Percentiles rank a stretch among this genome's conserved stretches.
Evolutionary conservation across 73 alveolate species (phyloP).

Genomic region (Paramecium bursaria): DNA sequence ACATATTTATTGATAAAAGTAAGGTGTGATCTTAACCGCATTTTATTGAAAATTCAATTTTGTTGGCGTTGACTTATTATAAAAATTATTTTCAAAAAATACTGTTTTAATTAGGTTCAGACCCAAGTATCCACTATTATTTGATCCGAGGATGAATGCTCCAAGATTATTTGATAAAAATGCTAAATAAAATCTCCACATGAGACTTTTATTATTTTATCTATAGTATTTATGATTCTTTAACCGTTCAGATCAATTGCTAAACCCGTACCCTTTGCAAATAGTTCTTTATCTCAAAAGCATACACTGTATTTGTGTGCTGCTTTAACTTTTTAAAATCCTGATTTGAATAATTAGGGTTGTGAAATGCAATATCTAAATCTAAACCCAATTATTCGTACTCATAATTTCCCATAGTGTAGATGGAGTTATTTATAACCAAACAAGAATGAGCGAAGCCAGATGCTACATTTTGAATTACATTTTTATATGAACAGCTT

Average conservation of each 20-base stretch:
- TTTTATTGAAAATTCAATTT: not conserved
- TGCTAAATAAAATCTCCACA: slow-evolving; percentile 13
- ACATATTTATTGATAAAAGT: not conserved
- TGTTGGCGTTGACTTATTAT: not conserved
- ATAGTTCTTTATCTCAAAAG: slow-evolving; percentile 10
- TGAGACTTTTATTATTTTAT: not conserved
- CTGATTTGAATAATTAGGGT: not conserved
- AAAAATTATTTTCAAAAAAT: not conserved
- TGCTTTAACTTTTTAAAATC: slow-evolving; percentile 5
- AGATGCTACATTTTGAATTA: slow-evolving; percentile 1
- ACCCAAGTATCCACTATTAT: slow-evolving; percentile 28
- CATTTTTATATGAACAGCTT: slow-evolving; percentile 17
- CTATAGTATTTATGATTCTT: slow-evolving; percentile 9
- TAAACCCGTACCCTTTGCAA: not conserved
- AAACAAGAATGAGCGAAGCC: slow-evolving; percentile 23
- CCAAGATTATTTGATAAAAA: not conserved
- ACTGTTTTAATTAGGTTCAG: slow-evolving; percentile 8
- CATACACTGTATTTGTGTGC: slow-evolving; percentile 6
- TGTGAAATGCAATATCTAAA: not conserved
- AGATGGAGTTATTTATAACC: not conserved
- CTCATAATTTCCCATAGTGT: slow-evolving; percentile 14
- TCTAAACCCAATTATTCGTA: slow-evolving; percentile 6
- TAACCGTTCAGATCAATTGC: not conserved
- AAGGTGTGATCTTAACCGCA: slow-evolving; percentile 32
- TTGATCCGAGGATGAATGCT: slow-evolving; percentile 11